Base-by-base conservation (phyloP, 257 asterid species). In the Salvia miltiorrhiza region DNA sequence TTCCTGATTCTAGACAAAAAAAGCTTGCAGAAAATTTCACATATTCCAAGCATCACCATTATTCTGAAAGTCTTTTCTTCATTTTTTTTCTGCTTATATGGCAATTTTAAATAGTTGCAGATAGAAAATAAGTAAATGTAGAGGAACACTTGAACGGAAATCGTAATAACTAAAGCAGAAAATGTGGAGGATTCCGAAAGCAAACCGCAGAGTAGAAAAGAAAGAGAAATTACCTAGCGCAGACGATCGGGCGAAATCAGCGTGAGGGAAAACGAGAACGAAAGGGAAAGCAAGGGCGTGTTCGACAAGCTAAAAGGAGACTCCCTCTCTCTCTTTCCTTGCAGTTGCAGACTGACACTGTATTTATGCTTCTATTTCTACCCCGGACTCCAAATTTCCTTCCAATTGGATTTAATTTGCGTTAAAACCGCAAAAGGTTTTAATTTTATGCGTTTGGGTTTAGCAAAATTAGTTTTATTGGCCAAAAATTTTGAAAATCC, bases 331-430 rank as follows among this genome's bases (percentile, higher is more conserved):
- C 2, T 28, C 28, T 30, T 32, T 5, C 2, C 23, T 48, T 26
- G 0, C 12, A 5, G 24, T 48, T 2, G 28, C 60, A 23, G 19
- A 56, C 63, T 13, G 12, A 14, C 28, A 7, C 28, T 9, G 41
- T 40, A 43, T 9, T 6, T 12, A 4, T 69, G 3, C 10, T 55
- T 56, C 10, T 56, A 5, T 33, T 33, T 30, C 33, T 30, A 30
- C 33, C 9, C 44, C 72, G 76, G 80, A 76, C 80, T 19, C 73
- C 73, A 76, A 70, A 57, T 50, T 35, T 35, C 59, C 35, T 55
- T 76, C 54, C 63, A 76, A 69, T 69, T 21, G 63, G 76, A 66
- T 76, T 55, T 44, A 76, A 21, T 35, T 7, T 9, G 23, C 32
- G 12, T 47, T 7, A 3, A 23, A 47, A 44, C 28, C 2, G 60